Conservation (phyloP, 305 asterid species). For the Fraxinus xanthoxyloides region DNA sequence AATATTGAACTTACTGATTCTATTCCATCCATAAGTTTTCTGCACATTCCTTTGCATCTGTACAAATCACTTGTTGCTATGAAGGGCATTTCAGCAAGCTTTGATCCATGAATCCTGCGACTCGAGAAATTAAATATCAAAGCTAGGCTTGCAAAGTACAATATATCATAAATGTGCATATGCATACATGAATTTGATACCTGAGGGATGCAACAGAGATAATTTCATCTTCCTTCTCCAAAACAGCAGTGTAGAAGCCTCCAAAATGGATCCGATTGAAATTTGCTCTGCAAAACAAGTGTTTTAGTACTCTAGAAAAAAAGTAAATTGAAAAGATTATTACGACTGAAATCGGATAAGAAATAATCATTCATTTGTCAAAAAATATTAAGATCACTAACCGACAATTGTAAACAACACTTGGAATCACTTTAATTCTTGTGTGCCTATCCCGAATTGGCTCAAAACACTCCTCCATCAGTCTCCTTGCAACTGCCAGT, state of each 20-base stretch:
- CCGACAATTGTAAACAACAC: slow-evolving; percentile 57
- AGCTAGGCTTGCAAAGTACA: background rate
- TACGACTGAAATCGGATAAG: background rate
- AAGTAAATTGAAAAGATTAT: background rate
- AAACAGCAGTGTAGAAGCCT: slow-evolving; percentile 52
- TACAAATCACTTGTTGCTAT: slow-evolving; percentile 42
- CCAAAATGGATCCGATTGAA: slow-evolving; percentile 39
- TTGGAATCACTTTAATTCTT: slow-evolving; percentile 34
- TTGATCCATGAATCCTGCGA: slow-evolving; percentile 52
- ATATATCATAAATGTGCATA: background rate
- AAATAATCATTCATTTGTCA: background rate
- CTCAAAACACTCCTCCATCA: slow-evolving; percentile 56
- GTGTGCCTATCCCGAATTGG: slow-evolving; percentile 44
- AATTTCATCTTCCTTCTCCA: slow-evolving; percentile 58
- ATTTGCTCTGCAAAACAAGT: slow-evolving; percentile 39
- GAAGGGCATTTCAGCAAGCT: slow-evolving; percentile 60
- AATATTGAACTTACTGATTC: slow-evolving; percentile 37
- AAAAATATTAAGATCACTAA: slow-evolving; percentile 11
- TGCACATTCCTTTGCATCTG: slow-evolving; percentile 56
- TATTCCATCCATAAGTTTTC: slow-evolving; percentile 40
- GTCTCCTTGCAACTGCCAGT: slow-evolving; percentile 47
- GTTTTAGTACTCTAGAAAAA: background rate
- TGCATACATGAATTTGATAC: slow-evolving; percentile 21
- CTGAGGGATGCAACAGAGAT: slow-evolving; percentile 54
- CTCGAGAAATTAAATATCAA: background rate